A percentile compares a stretch with the other conserved stretches of the same genome.
Evolutionary conservation across 2,329 filamentous ascomycete genomes (phyloP).

Genomic region (Myotisia sp.): DNA sequence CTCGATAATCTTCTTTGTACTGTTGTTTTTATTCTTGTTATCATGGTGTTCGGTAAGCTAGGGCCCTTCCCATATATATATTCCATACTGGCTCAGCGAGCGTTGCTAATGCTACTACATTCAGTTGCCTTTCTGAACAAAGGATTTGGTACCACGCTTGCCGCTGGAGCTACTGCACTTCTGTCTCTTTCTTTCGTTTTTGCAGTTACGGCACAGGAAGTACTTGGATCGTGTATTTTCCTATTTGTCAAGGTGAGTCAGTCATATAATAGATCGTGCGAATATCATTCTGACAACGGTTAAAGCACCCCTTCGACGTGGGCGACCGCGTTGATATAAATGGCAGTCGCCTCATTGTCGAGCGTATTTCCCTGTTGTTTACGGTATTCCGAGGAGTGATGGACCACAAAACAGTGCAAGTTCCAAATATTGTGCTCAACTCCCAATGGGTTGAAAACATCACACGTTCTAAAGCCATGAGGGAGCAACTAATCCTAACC

Average conservation of each 20-base stretch:
- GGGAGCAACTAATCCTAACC: conserved; percentile 64
- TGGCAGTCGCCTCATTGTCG: conserved; percentile 58
- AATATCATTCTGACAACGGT: not conserved
- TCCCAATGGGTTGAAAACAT: conserved; percentile 92
- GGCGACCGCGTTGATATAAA: conserved; percentile 81
- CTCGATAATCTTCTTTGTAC: conserved; percentile 75
- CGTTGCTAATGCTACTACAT: too few relatives aligned
- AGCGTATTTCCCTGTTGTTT: conserved; percentile 87
- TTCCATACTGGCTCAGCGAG: conserved; percentile 14
- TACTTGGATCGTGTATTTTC: conserved; percentile 97
- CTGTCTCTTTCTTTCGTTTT: conserved; percentile 97
- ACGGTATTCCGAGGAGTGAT: conserved; percentile 77
- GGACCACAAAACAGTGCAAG: conserved; percentile 63
- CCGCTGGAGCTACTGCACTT: conserved; percentile 79
- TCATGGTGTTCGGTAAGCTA: conserved; percentile 65
- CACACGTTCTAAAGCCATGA: conserved; percentile 80
- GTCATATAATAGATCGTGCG: not conserved
- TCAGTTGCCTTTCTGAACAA: conserved; percentile 82
- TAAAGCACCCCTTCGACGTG: conserved; percentile 74
- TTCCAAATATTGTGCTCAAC: conserved; percentile 87
- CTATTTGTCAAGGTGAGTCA: conserved; percentile 63
- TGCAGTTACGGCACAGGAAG: conserved; percentile 77
- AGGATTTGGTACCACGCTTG: conserved; percentile 69
- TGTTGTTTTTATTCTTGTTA: conserved; percentile 62
- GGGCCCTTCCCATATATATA: not conserved